Conservation (phyloP, 306 rosid species). For the Castanea mollissima region DNA sequence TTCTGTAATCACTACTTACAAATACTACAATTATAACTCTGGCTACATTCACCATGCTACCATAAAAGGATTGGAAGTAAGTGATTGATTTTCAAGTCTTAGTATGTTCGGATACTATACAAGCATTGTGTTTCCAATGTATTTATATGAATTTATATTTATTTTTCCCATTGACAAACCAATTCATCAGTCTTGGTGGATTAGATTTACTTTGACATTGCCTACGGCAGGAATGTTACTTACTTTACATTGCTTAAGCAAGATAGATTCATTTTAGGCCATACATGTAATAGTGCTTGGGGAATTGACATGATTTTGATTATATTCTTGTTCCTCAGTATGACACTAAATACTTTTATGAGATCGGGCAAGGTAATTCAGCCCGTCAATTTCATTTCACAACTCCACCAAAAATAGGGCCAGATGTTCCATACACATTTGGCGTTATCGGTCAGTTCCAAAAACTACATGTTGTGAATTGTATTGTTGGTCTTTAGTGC, state of each 20-base stretch:
- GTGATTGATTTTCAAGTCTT: neutral
- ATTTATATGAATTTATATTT: too few species aligned
- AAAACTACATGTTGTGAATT: neutral
- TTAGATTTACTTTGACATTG: too few species aligned
- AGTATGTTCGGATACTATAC: too few species aligned
- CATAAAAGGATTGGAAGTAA: neutral
- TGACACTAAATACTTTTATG: conserved; percentile 63
- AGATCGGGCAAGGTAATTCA: conserved; percentile 51
- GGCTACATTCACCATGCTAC: conserved; percentile 2
- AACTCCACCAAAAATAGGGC: conserved; percentile 72
- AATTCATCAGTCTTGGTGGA: too few species aligned
- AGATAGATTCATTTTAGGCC: too few species aligned
- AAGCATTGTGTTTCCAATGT: too few species aligned
- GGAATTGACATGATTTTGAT: neutral
- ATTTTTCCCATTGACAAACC: too few species aligned
- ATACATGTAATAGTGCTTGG: too few species aligned
- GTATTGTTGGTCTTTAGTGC: neutral
- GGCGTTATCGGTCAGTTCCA: conserved; percentile 60
- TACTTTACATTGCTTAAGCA: too few species aligned
- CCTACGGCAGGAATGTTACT: too few species aligned
- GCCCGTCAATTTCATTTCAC: conserved; percentile 55
- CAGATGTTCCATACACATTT: conserved; percentile 70
- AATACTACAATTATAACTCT: neutral
- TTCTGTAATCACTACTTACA: neutral
- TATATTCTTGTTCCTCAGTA: conserved; percentile 18